Evolutionary conservation across 164 flowering plant genomes (phyloP).

Genomic region (Cinnamomum chago): DNA sequence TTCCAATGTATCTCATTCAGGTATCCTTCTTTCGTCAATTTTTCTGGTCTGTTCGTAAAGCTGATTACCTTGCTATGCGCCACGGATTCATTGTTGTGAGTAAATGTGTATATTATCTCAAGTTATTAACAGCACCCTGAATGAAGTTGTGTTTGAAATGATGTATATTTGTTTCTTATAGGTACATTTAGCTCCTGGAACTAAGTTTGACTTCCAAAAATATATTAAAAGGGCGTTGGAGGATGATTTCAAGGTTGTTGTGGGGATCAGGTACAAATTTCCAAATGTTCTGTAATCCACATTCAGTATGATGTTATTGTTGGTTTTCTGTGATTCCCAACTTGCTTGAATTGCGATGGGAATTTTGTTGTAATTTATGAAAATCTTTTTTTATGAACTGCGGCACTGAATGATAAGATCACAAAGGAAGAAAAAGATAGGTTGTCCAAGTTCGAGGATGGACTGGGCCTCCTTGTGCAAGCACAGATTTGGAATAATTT

Average conservation of each 20-base stretch:
- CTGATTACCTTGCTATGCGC: constrained; percentile 87
- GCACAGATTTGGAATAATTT: too few species aligned
- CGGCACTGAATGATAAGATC: neutral
- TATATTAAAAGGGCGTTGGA: constrained; percentile 67
- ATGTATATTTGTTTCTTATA: constrained; percentile 20
- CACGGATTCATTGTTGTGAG: constrained; percentile 73
- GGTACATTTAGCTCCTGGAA: constrained; percentile 59
- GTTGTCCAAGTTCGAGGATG: neutral
- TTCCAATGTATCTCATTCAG: constrained; percentile 32
- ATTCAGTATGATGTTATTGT: too few species aligned
- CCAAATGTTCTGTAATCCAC: neutral
- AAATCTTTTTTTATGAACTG: neutral
- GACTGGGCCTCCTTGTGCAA: too few species aligned
- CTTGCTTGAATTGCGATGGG: neutral
- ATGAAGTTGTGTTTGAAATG: neutral
- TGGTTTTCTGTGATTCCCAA: too few species aligned
- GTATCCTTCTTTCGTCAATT: constrained; percentile 88
- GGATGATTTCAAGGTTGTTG: constrained; percentile 66
- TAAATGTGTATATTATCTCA: neutral
- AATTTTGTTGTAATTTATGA: too few species aligned
- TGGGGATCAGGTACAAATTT: constrained; percentile 43
- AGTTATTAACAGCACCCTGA: neutral
- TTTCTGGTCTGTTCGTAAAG: constrained; percentile 69
- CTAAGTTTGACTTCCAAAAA: constrained; percentile 62
- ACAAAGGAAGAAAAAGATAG: too few species aligned